Evolutionary conservation across 2,329 filamentous ascomycete genomes (phyloP).

Genomic region (Epicoccum nigrum): DNA sequence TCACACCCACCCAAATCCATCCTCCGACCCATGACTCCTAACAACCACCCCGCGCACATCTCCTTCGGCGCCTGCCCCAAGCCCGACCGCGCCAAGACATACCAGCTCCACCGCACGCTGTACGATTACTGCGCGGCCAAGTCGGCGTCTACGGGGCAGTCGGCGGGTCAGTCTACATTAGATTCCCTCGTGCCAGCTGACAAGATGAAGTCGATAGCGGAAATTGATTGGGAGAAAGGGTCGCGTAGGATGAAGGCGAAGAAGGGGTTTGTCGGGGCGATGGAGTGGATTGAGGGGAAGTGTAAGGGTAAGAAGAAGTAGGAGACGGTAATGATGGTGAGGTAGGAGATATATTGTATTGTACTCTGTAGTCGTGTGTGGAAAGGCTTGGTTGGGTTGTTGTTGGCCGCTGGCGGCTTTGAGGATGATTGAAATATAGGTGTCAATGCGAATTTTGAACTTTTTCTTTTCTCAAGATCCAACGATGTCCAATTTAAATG

Average conservation of each 20-base stretch:
- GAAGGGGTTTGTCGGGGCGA: not conserved
- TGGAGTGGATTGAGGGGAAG: not conserved
- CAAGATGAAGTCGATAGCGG: slow-evolving; percentile 16
- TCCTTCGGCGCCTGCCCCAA: not conserved
- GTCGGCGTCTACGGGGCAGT: not conserved
- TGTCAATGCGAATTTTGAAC: too few relatives aligned
- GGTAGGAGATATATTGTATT: not conserved
- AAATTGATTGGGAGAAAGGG: slow-evolving; percentile 17
- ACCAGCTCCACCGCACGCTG: not conserved
- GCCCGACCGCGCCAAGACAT: not conserved
- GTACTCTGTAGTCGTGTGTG: not conserved
- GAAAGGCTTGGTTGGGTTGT: too few relatives aligned
- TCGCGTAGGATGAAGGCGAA: slow-evolving; percentile 1
- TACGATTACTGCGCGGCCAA: not conserved
- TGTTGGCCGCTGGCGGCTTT: too few relatives aligned
- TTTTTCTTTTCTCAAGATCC: too few relatives aligned
- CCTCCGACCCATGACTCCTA: not conserved
- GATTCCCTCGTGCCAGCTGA: slow-evolving; percentile 1
- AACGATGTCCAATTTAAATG: too few relatives aligned
- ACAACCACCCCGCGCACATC: not conserved
- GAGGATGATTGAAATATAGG: too few relatives aligned
- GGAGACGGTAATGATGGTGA: not conserved
- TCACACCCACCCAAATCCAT: too few relatives aligned
- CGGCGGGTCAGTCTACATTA: not conserved
- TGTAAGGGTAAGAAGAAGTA: not conserved